These are phyloP conservation scores for Acanthamoeba royreba DNA, from an alignment of 208 protist genomes.

Conservation along the genomic window DNA sequence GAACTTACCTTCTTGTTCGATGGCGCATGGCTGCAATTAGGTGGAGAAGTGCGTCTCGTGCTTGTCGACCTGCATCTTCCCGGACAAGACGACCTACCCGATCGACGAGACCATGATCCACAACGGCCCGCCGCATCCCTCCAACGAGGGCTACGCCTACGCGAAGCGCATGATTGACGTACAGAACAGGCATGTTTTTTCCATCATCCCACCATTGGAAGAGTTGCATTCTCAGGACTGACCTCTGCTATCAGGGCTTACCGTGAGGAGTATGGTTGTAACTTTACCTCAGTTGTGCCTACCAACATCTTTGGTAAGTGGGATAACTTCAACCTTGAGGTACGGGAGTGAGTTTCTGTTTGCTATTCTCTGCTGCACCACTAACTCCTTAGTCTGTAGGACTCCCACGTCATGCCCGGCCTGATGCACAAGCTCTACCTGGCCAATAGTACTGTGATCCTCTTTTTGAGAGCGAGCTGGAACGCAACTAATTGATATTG, in stretches of 20 bases:
- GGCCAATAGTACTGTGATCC: conserved; percentile 69
- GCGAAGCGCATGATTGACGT: conserved; percentile 94
- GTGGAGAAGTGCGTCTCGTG: conserved; percentile 88
- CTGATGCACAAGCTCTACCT: conserved; percentile 92
- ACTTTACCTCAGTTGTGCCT: conserved; percentile 90
- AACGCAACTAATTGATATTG: background rate
- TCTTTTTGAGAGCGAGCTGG: background rate
- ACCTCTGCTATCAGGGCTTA: conserved; percentile 61
- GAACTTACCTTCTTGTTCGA: background rate
- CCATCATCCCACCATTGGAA: background rate
- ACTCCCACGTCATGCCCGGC: conserved; percentile 89
- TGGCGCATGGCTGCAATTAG: background rate
- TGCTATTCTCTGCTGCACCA: background rate
- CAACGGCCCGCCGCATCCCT: conserved; percentile 85
- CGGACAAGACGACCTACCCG: conserved; percentile 90
- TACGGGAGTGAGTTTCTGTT: background rate
- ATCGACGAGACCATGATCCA: conserved; percentile 92
- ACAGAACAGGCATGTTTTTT: conserved; percentile 68
- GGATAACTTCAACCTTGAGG: conserved; percentile 83
- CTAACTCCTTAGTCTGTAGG: conserved; percentile 59
- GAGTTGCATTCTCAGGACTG: background rate
- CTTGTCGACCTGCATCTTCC: conserved; percentile 92
- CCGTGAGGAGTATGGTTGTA: conserved; percentile 80
- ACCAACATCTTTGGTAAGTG: conserved; percentile 92
- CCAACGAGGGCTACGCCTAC: conserved; percentile 91